These are phyloP conservation scores for Globisporangium ultimum DNA, from an alignment of 352 stramenopile species.

Conservation along the genomic window DNA sequence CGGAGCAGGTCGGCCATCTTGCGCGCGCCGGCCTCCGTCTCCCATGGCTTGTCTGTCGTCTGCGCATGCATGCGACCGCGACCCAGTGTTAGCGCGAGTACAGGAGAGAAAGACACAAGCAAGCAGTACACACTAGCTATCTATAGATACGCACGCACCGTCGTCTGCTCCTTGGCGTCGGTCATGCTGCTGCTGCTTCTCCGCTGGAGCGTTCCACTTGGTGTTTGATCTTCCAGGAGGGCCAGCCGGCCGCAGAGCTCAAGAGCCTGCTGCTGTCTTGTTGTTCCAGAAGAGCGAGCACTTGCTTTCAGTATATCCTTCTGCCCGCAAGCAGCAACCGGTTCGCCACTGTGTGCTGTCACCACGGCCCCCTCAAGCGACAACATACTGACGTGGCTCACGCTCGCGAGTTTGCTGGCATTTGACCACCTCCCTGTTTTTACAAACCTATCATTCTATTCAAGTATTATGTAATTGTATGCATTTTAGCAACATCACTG, in stretches of 20 bases:
- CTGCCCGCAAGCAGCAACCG: constrained; percentile 25
- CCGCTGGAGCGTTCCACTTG: constrained; percentile 10
- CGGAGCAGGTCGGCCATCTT: constrained; percentile 84
- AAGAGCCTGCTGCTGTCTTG: neutral
- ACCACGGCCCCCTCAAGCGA: constrained; percentile 17
- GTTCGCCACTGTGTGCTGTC: neutral
- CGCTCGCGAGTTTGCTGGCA: constrained; percentile 7
- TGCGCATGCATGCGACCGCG: constrained; percentile 2
- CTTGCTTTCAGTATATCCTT: constrained; percentile 5
- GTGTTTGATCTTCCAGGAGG: constrained; percentile 10
- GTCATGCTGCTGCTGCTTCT: constrained; percentile 9
- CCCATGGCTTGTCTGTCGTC: constrained; percentile 57
- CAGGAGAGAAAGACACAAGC: neutral
- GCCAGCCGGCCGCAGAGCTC: too few relatives aligned
- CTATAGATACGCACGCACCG: neutral
- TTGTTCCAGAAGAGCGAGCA: constrained; percentile 11
- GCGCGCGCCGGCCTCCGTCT: constrained; percentile 68
- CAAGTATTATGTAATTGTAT: neutral
- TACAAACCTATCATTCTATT: neutral
- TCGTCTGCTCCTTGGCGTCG: neutral
- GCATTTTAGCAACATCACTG: too few relatives aligned
- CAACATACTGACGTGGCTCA: constrained; percentile 46
- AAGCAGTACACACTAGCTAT: neutral
- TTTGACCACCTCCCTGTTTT: neutral
- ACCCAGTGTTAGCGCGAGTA: too few relatives aligned